Conservation (phyloP, 257 asterid species). For the Voacanga thouarsii region DNA sequence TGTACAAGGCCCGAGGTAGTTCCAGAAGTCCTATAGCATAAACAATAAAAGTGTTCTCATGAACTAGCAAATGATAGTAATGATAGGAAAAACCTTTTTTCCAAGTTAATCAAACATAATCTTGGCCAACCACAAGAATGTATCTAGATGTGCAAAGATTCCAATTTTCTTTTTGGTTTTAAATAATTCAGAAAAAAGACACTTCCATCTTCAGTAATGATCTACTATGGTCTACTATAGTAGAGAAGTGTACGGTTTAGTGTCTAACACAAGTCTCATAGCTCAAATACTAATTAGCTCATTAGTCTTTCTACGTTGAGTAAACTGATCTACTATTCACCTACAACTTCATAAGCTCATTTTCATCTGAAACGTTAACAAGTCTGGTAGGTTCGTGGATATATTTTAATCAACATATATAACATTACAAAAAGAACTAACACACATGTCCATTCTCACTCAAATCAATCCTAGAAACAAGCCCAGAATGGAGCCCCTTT, state of each 20-base stretch:
- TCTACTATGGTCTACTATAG: neutral
- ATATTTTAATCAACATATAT: neutral
- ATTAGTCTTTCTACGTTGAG: neutral
- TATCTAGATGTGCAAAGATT: neutral
- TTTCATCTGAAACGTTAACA: neutral
- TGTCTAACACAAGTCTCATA: neutral
- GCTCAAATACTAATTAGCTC: neutral
- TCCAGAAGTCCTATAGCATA: slow-evolving; percentile 46
- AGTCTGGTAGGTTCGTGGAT: neutral
- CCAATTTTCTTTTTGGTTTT: neutral
- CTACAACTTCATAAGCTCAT: neutral
- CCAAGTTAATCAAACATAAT: neutral
- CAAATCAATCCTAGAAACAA: no score
- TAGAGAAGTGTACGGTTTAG: neutral
- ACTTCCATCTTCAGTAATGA: neutral
- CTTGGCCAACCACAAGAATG: neutral
- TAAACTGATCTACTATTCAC: neutral
- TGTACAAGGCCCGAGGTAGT: slow-evolving; percentile 69
- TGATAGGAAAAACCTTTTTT: neutral
- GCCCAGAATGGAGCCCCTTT: no score
- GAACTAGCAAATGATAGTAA: neutral
- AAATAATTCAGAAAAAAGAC: neutral
- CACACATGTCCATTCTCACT: no score
- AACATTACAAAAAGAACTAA: neutral
- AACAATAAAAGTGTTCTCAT: neutral